Evolutionary conservation across 192 early-diverging fungal genomes (phyloP), one percentile per base, ranked within the genome.

Genomic region (Coemansia sp.): DNA sequence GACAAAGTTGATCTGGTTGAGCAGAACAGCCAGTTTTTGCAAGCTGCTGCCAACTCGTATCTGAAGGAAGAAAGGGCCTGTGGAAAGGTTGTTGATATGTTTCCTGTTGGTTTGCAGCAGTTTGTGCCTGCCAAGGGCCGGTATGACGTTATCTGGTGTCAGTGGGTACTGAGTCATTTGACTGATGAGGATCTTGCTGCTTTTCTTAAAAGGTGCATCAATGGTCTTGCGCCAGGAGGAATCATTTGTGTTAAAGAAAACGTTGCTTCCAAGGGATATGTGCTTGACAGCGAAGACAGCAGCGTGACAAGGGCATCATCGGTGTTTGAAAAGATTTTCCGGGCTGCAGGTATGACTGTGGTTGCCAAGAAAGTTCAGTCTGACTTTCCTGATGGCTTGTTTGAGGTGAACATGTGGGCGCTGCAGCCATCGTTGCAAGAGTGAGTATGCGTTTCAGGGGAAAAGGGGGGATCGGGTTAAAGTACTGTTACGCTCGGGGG

Each of bases 101-200:
- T 88, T 20, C 85, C 87, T 17, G 54, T 83, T 2, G 96, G 96
- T 3, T 75, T 99, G 62, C 96, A 99, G 70, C 85, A 88, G 20
- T 96, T 96, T 67, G 70, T 64, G 16, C 90, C 92, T 0, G 83
- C 86, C 31, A 63, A 80, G 20, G 81, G 75, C 1, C 81, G 87
- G 18, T 99, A 97, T 77, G 93, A 96, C 64, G 77, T 94, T n/a
- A 93, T 99, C 34, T 99, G 96, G 96, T 94, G 91, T 71, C 96
- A 98, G 77, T 98, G 96, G 96, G 95, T 97, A 1, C 77, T 99
- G 25, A 89, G 91, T 25, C 95, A 98, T 77, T 83, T 98, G 63
- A 96, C 90, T 3, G 92, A 98, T 68, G 90, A 90, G 20, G 92
- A 99, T 69, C 72, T 99, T 40, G 80, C 94, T 5, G 77, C 83